Base-by-base conservation (phyloP, 2,329 filamentous ascomycete species). In the Kalaharituber pfeilii region DNA sequence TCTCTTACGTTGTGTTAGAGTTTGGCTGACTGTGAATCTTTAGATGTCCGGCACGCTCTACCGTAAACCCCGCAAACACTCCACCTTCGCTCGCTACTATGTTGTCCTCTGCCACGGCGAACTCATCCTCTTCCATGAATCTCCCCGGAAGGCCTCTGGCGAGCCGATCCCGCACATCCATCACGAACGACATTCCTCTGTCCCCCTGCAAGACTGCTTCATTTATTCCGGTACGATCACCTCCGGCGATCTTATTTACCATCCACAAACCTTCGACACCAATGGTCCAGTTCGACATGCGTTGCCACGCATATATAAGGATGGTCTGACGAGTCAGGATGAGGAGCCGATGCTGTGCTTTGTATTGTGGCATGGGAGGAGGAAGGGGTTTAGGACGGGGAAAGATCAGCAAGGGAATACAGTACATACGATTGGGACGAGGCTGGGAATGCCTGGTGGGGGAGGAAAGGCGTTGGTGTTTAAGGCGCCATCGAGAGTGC, bases 261-360 rank as follows among this genome's bases (percentile, higher is more conserved):
- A 76, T 57, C 80, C 80, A 54, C 75, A 76, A 59, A 80, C 78
- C 0, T 80, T 81, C 57, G 78, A 81, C 62, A 73, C 72, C 51
- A 80, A 79, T 58, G 72, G 73, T 36, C 79, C 79, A 0, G 77
- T 78, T 13, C 73, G 75, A 53, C 72, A 75, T 55, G 74, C 77
- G 2, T 66, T 81, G 8, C 78, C 79, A 2, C 69, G 77, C 2
- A 73, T 79, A 3, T 81, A 79, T 61, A 72, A 76, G 52, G 77
- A 81, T 58, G 72, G 72, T 18, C 80, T 76, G 73, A 81, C 77
- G 20, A 75, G 71, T 25, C 74, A 73, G 0, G 79, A 82, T 59
- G 78, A 81, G 61, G 79, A 81, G 61, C 74, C 75, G n/a, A 78
- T 79, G 68, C 79, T 77, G 0, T 79, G 75, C 2, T 82, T 82